Evolutionary conservation across 106 monocot species (phyloP).

Genomic region (Dioscorea dumetorum): DNA sequence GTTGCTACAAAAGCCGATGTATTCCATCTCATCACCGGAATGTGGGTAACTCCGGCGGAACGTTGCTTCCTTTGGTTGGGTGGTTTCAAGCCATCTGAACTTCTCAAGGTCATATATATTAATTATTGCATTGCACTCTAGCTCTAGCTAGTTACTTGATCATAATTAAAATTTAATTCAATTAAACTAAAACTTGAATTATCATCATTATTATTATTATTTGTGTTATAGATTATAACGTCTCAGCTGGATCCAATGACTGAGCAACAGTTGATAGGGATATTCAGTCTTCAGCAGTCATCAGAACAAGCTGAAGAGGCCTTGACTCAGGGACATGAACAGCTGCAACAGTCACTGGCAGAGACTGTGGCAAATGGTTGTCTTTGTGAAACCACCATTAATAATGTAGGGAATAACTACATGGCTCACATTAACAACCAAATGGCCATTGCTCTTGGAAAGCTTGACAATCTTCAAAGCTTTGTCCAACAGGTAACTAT

Average conservation of each 20-base stretch:
- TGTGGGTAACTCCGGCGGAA: conserved; percentile 87
- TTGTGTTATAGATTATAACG: conserved; percentile 40
- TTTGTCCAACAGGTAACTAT: conserved; percentile 71
- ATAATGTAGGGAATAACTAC: conserved; percentile 33
- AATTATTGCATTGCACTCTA: too few species aligned
- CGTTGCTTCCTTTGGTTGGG: conserved; percentile 96
- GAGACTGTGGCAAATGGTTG: conserved; percentile 50
- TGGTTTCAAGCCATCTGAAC: conserved; percentile 85
- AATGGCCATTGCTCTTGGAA: conserved; percentile 68
- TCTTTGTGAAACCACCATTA: conserved; percentile 32
- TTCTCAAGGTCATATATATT: conserved; percentile 59
- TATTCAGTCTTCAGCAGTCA: conserved; percentile 81
- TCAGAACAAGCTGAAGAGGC: conserved; percentile 94
- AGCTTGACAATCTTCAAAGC: conserved; percentile 66
- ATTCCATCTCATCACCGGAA: conserved; percentile 86
- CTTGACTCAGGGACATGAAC: conserved; percentile 78
- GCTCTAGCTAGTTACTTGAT: too few species aligned
- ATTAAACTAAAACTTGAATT: too few species aligned
- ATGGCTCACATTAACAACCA: conserved; percentile 48
- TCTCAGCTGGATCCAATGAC: conserved; percentile 86
- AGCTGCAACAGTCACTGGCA: conserved; percentile 78
- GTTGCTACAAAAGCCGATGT: conserved; percentile 60
- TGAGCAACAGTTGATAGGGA: conserved; percentile 74
- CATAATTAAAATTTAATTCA: too few species aligned
- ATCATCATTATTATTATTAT: too few species aligned